Conservation (phyloP, 23 red algal genomes). For the Gracilaria gracilis region DNA sequence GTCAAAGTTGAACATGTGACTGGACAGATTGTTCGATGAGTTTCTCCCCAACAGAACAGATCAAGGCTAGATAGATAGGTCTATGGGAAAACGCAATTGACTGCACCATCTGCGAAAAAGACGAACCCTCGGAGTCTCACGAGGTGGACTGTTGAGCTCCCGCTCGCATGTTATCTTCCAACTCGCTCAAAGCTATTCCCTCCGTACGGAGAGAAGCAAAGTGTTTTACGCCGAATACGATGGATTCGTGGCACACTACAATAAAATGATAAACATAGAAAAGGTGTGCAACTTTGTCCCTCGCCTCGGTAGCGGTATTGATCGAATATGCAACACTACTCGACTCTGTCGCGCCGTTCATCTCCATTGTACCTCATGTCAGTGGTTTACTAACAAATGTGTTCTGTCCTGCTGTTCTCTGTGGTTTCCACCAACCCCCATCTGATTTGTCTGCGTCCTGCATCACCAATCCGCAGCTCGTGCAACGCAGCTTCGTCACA, state of each 20-base stretch:
- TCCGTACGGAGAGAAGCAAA: neutral
- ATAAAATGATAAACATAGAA: conserved; percentile 9
- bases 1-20: no score
- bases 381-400: neutral
- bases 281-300: neutral
- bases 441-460: neutral
- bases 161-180: neutral
- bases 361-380: neutral
- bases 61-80: no score
- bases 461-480: neutral
- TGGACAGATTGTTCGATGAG: no score
- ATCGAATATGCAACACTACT: neutral
- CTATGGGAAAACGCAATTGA: no score
- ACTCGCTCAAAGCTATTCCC: no score
- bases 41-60: no score
- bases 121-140: neutral
- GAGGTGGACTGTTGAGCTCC: conserved; percentile 3
- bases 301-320: neutral
- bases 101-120: no score
- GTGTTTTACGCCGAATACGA: neutral
- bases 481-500: neutral
- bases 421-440: neutral
- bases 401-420: neutral
- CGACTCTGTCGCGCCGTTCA: neutral
- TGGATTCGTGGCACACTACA: neutral